Conservation (phyloP, 495 filamentous ascomycete species). For the Sporormia fimetaria region DNA sequence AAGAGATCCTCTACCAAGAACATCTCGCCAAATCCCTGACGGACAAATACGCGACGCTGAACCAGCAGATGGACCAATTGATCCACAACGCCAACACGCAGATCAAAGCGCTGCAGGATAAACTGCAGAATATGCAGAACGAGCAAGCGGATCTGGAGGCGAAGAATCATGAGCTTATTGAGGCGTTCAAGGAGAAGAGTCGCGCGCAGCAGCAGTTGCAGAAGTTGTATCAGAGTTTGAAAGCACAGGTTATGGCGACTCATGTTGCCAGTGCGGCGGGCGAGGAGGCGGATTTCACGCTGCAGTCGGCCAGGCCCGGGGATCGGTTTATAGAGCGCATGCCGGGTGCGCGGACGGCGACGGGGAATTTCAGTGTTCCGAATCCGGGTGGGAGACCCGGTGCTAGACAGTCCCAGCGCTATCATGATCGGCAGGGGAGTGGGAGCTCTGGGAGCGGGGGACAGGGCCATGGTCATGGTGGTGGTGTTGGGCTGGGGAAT, state of each 20-base stretch:
- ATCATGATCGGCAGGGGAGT: constrained; percentile 39
- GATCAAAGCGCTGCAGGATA: constrained; percentile 55
- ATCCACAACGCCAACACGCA: constrained; percentile 73
- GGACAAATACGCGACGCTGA: constrained; percentile 61
- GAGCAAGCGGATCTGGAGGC: constrained; percentile 56
- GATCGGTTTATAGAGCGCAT: constrained; percentile 25
- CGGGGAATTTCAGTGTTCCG: constrained; percentile 21
- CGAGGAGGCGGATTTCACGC: constrained; percentile 50
- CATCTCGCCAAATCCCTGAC: constrained; percentile 59
- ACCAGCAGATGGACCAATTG: constrained; percentile 64
- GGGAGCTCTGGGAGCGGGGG: constrained; percentile 36
- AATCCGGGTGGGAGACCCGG: constrained; percentile 30
- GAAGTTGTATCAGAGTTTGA: constrained; percentile 74
- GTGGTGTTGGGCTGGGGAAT: neutral
- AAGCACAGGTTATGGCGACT: constrained; percentile 56
- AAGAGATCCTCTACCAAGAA: constrained; percentile 84
- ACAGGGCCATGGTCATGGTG: too few relatives aligned
- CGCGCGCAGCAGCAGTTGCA: constrained; percentile 66
- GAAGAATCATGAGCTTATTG: constrained; percentile 65
- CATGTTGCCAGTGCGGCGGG: constrained; percentile 61
- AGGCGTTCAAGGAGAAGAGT: constrained; percentile 60
- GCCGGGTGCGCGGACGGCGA: constrained; percentile 12
- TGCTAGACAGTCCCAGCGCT: constrained; percentile 30
- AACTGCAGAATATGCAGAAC: constrained; percentile 50
- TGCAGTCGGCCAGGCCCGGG: constrained; percentile 30